Evolutionary conservation across 2,329 filamentous ascomycete species (phyloP), one percentile per base, ranked within the genome.

Genomic region (Cadophora luteo-olivacea): DNA sequence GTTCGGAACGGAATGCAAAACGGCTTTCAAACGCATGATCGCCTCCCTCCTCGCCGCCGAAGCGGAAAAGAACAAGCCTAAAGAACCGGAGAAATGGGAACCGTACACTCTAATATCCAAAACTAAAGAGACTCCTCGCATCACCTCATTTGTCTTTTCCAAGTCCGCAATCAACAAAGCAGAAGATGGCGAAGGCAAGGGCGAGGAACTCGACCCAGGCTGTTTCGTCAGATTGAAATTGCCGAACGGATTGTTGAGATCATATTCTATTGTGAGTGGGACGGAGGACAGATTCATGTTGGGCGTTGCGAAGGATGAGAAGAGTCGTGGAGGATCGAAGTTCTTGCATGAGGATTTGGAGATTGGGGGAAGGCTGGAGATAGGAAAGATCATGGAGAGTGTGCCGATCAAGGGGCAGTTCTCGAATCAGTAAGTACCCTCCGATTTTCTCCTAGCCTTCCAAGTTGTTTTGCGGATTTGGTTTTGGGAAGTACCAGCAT

Each of bases 191-290:
- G 12, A 25, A 41, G 68, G 74, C 0, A 79, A 81, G 1, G 75
- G 76, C 0, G 78, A 80, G 0, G 72, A 79, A 2, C 76, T 83
- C 1, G 74, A 79, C 32, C 81, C 75, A 0, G 88, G 87, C 1
- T 82, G 84, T 11, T 87, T 91, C 73, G 86, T 85, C 0, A 83
- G 84, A 49, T 73, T 91, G 25, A 86, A 82, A 72, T 80, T 91
- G 0, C 84, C 84, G 0, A 86, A 85, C 49, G 85, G 85, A 0
- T 78, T 91, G 0, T 77, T 86, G 0, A 81, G 89, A 11, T 83
- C 85, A 0, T 92, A 91, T 74, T 91, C 88, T 0, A 79, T 91
- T 45, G 84, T 90, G 0, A 80, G 80, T 0, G 86, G 86, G 0
- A 82, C 81, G 57, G 78, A 78, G 4, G 79, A 82, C 45, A 79